Conservation (phyloP, 441 rosid species). For the Jatropha podagrica region DNA sequence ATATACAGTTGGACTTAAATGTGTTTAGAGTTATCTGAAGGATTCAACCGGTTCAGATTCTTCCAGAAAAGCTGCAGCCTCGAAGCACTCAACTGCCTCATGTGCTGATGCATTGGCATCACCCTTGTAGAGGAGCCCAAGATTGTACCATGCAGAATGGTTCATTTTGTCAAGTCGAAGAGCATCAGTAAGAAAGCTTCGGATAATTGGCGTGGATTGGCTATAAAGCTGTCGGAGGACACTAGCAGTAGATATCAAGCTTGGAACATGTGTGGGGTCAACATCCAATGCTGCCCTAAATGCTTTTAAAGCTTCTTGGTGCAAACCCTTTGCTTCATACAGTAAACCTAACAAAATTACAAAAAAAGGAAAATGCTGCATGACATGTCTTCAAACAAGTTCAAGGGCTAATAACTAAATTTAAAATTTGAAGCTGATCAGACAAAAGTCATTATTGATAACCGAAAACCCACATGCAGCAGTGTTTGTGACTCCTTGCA, state of each 20-base stretch:
- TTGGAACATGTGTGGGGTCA: constrained; percentile 68
- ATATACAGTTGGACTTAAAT: constrained; percentile 1
- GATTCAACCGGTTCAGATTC: constrained; percentile 81
- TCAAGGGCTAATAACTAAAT: neutral
- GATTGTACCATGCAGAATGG: constrained; percentile 75
- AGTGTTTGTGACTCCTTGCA: neutral
- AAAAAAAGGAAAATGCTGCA: neutral
- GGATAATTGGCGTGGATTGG: constrained; percentile 42
- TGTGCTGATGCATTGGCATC: constrained; percentile 45
- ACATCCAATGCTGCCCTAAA: constrained; percentile 59
- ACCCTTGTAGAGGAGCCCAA: constrained; percentile 60
- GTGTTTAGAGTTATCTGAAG: constrained; percentile 51
- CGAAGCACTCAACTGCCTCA: constrained; percentile 79
- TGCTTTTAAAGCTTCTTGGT: constrained; percentile 61
- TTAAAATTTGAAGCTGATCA: neutral
- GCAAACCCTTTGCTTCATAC: constrained; percentile 54
- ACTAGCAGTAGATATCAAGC: constrained; percentile 70
- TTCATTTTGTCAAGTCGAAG: constrained; percentile 66
- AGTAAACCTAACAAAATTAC: constrained; percentile 54
- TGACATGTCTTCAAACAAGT: neutral
- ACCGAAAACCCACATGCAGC: constrained; percentile 2
- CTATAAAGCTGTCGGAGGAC: constrained; percentile 50
- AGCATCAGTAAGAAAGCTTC: constrained; percentile 84
- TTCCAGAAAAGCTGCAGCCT: constrained; percentile 70
- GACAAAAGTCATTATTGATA: too few relatives aligned